phyloP scores from a whole-genome alignment of 805 yeast genomes.

The Barnettozyma vustinii region DNA sequence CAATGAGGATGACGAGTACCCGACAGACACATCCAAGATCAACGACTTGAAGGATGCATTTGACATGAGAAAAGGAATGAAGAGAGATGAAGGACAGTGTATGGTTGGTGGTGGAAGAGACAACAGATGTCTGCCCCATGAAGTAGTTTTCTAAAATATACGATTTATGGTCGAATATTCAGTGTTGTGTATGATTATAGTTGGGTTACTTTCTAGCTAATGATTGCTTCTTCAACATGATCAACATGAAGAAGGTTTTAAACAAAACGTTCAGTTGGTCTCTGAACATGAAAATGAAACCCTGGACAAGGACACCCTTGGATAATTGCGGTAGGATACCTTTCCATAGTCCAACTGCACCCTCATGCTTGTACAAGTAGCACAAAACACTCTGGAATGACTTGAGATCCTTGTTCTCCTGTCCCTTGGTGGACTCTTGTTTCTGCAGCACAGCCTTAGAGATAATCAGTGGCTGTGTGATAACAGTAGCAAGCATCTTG shows the following conservation, averaged over 20 bases:
- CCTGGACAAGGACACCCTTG: slow-evolving; percentile 82
- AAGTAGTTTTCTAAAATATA: slow-evolving; percentile 44
- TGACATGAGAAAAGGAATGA: slow-evolving; percentile 71
- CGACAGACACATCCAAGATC: slow-evolving; percentile 33
- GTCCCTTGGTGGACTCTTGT: slow-evolving; percentile 14
- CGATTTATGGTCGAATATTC: not conserved
- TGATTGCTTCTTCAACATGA: not conserved
- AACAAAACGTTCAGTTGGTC: slow-evolving; percentile 22
- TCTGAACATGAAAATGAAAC: slow-evolving; percentile 72
- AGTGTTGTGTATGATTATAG: not conserved
- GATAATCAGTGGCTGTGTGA: slow-evolving; percentile 81
- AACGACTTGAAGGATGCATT: slow-evolving; percentile 80
- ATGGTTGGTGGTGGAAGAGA: slow-evolving; percentile 57
- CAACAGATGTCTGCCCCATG: slow-evolving; percentile 58
- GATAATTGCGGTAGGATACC: slow-evolving; percentile 76
- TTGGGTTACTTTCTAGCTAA: not conserved
- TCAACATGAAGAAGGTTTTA: slow-evolving; percentile 13
- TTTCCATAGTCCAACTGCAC: slow-evolving; percentile 62
- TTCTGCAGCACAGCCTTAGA: slow-evolving; percentile 78
- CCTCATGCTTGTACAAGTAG: slow-evolving; percentile 60
- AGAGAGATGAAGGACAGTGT: slow-evolving; percentile 49
- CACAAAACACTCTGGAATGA: slow-evolving; percentile 59
- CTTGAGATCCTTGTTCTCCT: slow-evolving; percentile 38
- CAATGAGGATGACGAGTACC: slow-evolving; percentile 37
- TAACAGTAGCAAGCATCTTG: slow-evolving; percentile 71